These are phyloP conservation scores for Paramecium pentaurelia DNA, from an alignment of 73 alveolate species.

Conservation along the genomic window DNA sequence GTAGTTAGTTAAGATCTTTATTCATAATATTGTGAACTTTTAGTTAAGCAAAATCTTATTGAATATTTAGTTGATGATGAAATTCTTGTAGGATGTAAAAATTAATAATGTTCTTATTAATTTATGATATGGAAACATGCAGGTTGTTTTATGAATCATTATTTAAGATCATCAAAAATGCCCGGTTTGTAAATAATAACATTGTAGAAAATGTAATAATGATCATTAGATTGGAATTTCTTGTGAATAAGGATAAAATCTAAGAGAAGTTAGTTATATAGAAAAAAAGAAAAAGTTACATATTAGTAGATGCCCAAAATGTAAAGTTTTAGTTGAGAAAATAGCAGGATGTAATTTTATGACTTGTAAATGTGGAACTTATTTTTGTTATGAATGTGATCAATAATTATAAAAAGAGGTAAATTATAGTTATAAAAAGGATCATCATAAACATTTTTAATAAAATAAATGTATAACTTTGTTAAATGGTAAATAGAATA, in stretches of 20 bases:
- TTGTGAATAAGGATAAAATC: not conserved
- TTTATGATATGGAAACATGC: slow-evolving; percentile 34
- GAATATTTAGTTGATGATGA: not conserved
- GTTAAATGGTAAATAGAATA: not conserved
- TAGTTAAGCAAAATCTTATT: not conserved
- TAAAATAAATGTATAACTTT: not conserved
- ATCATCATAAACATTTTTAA: not conserved
- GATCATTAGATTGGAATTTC: not conserved
- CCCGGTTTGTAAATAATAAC: not conserved
- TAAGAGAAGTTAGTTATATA: not conserved
- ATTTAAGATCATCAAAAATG: not conserved
- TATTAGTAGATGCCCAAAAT: slow-evolving; percentile 20
- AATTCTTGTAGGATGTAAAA: not conserved
- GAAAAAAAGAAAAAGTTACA: not conserved
- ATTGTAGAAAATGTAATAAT: not conserved
- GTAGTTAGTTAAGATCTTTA: not conserved
- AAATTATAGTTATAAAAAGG: not conserved
- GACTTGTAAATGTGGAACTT: not conserved
- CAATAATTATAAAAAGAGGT: not conserved
- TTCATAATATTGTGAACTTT: not conserved
- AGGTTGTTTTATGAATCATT: not conserved
- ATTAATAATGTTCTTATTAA: not conserved
- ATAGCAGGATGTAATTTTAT: not conserved
- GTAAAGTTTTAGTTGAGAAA: not conserved
- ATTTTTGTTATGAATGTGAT: not conserved